A percentile compares a stretch with the other conserved stretches of the same genome.
Evolutionary conservation across 345 rosid genomes (phyloP).

Genomic region (Salix brachista): DNA sequence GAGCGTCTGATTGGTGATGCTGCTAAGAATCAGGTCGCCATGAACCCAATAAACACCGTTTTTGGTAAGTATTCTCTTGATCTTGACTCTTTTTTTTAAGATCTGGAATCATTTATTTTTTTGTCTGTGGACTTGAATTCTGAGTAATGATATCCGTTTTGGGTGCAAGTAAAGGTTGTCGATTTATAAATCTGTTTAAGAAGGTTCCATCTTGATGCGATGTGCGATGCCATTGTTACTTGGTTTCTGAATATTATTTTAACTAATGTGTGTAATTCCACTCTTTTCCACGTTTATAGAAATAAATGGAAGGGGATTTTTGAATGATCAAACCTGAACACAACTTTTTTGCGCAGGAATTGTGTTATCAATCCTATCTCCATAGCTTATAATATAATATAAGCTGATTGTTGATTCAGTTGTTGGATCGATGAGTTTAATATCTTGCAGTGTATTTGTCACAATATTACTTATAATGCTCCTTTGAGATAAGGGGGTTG

Average conservation of each 20-base stretch:
- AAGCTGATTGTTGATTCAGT: background rate
- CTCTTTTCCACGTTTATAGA: background rate
- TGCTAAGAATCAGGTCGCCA: slow-evolving; percentile 38
- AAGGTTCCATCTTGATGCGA: background rate
- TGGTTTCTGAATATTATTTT: background rate
- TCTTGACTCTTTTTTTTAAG: background rate
- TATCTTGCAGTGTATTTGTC: background rate
- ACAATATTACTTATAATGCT: background rate
- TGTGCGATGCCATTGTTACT: too few species aligned
- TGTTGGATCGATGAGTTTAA: background rate
- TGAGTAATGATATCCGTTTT: background rate
- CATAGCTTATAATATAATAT: background rate
- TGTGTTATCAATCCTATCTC: background rate
- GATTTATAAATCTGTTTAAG: background rate
- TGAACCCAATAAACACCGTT: slow-evolving; percentile 34
- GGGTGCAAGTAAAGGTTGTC: background rate
- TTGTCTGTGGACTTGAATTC: background rate
- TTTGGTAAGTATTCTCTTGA: slow-evolving; percentile 14
- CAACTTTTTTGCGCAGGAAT: background rate
- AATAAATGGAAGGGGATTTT: background rate
- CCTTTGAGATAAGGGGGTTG: too few species aligned
- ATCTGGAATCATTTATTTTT: background rate
- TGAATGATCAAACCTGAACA: background rate
- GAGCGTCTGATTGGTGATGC: slow-evolving; percentile 36
- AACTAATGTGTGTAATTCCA: background rate